Percentiles rank a stretch among this genome's conserved stretches.
phyloP scores from a whole-genome alignment of 371 early-diverging fungal genomes.

The Mucor velutinosus region DNA sequence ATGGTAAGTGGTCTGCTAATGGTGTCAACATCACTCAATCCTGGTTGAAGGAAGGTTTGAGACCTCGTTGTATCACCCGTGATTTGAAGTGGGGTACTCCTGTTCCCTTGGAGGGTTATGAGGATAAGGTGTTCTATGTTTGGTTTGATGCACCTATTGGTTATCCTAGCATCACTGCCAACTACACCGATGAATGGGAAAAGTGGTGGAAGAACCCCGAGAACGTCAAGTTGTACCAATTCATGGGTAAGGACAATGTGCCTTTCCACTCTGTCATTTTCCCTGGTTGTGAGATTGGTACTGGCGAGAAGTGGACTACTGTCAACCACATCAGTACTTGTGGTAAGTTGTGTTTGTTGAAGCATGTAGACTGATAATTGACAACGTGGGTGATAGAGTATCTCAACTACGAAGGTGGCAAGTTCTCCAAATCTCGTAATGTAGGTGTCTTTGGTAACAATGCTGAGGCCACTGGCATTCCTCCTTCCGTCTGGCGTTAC shows the following conservation, averaged over 20 bases:
- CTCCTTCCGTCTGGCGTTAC: constrained; percentile 98
- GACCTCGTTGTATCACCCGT: constrained; percentile 98
- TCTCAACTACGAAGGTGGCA: constrained; percentile 97
- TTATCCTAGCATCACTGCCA: constrained; percentile 96
- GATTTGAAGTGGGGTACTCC: constrained; percentile 99
- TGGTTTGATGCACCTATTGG: constrained; percentile 99
- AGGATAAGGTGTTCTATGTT: constrained; percentile 99
- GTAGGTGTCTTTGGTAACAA: constrained; percentile 99
- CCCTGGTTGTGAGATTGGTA: constrained; percentile 92
- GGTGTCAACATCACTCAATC: constrained; percentile 90
- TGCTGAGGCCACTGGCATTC: constrained; percentile 91
- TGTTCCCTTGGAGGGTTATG: constrained; percentile 90
- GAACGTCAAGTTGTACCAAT: constrained; percentile 95
- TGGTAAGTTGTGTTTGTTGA: constrained; percentile 47
- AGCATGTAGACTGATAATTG: background rate
- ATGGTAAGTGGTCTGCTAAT: constrained; percentile 91
- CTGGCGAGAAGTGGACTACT: constrained; percentile 89
- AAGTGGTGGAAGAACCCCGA: constrained; percentile 99
- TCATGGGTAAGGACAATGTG: constrained; percentile 99
- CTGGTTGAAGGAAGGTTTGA: constrained; percentile 98
- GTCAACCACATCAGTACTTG: constrained; percentile 95
- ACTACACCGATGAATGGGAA: constrained; percentile 92
- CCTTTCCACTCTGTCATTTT: constrained; percentile 99
- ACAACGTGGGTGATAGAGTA: constrained; percentile 76
- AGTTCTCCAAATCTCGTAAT: constrained; percentile 98